phyloP scores from a whole-genome alignment of 345 rosid genomes.

The Citrus cavaleriei region DNA sequence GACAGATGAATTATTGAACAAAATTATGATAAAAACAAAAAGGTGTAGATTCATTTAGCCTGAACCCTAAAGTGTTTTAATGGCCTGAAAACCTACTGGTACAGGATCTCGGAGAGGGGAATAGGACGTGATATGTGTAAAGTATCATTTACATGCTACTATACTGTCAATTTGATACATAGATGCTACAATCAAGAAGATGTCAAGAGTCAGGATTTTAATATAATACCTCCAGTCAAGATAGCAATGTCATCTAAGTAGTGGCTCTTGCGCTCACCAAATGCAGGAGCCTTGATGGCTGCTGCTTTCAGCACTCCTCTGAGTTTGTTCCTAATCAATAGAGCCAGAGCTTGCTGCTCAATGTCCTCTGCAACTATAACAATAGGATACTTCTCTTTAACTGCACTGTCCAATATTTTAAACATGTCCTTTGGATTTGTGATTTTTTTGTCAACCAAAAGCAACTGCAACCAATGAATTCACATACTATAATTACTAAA shows the following conservation, averaged over 20 bases:
- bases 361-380: slow-evolving; percentile 78
- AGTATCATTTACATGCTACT: not conserved
- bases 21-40: not conserved
- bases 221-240: slow-evolving; percentile 78
- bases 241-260: slow-evolving; percentile 86
- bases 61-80: not conserved
- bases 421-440: slow-evolving; percentile 74
- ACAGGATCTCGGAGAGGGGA: not conserved
- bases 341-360: slow-evolving; percentile 80
- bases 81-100: not conserved
- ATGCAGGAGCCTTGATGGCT: slow-evolving; percentile 88
- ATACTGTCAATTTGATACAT: not conserved
- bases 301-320: slow-evolving; percentile 74
- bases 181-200: not conserved
- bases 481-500: slow-evolving; percentile 26
- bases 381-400: slow-evolving; percentile 76
- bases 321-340: slow-evolving; percentile 77
- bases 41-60: not conserved
- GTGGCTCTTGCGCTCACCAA: slow-evolving; percentile 87
- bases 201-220: not conserved
- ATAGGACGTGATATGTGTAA: not conserved
- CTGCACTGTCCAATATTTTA: slow-evolving; percentile 80
- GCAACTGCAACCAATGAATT: slow-evolving; percentile 57
- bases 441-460: slow-evolving; percentile 84
- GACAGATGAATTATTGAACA: not conserved